phyloP scores from a whole-genome alignment of 2,329 filamentous ascomycete species.

The Aureobasidium leucospermi region DNA sequence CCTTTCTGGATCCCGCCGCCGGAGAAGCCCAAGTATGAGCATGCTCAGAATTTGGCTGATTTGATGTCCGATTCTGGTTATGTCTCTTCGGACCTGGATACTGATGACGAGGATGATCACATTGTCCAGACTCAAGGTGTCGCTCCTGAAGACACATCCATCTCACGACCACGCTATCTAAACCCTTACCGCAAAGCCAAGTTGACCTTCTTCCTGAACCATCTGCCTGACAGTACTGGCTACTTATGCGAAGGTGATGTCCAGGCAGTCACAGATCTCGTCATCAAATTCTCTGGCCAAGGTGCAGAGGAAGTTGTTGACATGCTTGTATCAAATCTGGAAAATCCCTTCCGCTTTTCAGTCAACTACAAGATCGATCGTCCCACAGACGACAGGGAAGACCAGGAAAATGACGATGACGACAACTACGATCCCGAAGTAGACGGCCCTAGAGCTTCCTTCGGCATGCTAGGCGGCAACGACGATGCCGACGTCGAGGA shows the following conservation, averaged over 20 bases:
- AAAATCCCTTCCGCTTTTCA: conserved; percentile 66
- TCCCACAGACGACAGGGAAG: conserved; percentile 16
- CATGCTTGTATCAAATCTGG: conserved; percentile 74
- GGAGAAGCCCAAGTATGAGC: conserved; percentile 70
- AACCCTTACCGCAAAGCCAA: conserved; percentile 79
- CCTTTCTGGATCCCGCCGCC: conserved; percentile 73
- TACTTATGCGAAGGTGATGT: conserved; percentile 78
- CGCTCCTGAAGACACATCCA: background rate
- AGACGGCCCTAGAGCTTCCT: conserved; percentile 19
- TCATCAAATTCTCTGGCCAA: conserved; percentile 75
- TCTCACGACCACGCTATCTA: conserved; percentile 46
- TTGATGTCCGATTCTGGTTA: conserved; percentile 81
- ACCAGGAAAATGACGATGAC: conserved; percentile 31
- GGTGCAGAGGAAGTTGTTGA: conserved; percentile 90
- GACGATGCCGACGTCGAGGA: conserved; percentile 31
- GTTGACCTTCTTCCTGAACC: conserved; percentile 73
- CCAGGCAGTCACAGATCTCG: conserved; percentile 78
- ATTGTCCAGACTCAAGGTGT: background rate
- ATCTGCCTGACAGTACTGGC: conserved; percentile 67
- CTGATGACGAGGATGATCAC: conserved; percentile 48
- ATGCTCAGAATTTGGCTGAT: conserved; percentile 66
- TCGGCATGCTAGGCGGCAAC: conserved; percentile 13
- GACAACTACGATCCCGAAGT: conserved; percentile 34
- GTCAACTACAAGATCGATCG: conserved; percentile 50
- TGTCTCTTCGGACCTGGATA: conserved; percentile 79